Percentiles rank a stretch among this genome's conserved stretches.
Evolutionary conservation across 2,329 filamentous ascomycete genomes (phyloP).

Genomic region (Lasiodiplodia theobromae): DNA sequence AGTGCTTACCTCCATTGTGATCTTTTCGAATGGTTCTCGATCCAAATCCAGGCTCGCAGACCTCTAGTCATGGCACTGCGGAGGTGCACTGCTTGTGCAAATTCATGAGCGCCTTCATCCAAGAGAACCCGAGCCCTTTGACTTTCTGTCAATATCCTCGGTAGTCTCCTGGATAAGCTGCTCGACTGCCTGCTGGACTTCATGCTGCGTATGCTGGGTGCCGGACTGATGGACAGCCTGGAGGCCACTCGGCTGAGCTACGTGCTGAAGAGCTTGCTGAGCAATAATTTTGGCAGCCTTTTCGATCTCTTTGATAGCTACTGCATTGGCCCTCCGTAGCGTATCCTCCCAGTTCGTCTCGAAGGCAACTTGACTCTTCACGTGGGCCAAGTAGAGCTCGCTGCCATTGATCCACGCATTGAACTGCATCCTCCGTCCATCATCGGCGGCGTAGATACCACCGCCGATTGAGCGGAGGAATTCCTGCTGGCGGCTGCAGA

Average conservation of each 20-base stretch:
- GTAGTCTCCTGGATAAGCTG: neutral
- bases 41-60: too few relatives aligned
- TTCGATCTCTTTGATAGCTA: slow-evolving; percentile 2
- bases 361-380: neutral
- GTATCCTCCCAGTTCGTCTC: neutral
- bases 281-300: neutral
- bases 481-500: slow-evolving; percentile 9
- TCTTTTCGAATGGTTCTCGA: neutral
- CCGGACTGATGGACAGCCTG: neutral
- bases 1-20: neutral
- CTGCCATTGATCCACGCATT: slow-evolving; percentile 3
- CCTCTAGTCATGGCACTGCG: neutral
- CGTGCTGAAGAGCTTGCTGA: neutral
- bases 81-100: too few relatives aligned
- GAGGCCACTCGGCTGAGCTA: neutral
- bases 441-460: neutral
- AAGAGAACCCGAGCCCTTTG: neutral
- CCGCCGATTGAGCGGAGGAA: neutral
- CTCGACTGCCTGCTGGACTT: neutral
- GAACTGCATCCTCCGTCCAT: neutral
- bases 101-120: neutral
- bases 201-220: neutral
- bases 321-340: neutral
- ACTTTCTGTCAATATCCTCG: too few relatives aligned
- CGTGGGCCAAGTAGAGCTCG: slow-evolving; percentile 5